phyloP scores from a whole-genome alignment of 2,329 filamentous ascomycete species.

The Fusarium begoniae region DNA sequence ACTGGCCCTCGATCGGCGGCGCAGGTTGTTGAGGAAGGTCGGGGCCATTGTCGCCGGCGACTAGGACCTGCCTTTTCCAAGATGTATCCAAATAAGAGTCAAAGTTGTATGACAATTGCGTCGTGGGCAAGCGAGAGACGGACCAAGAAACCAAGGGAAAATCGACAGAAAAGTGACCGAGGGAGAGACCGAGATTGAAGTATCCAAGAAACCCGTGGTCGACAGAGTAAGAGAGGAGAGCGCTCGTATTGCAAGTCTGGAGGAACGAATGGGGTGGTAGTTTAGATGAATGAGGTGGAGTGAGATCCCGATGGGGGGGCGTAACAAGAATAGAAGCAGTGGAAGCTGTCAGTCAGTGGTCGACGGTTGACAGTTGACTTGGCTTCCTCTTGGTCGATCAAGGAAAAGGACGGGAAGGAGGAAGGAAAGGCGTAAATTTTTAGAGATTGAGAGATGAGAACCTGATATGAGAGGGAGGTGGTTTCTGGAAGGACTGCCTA shows the following conservation, averaged over 20 bases:
- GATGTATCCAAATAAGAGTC: conserved; percentile 2
- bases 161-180: not conserved
- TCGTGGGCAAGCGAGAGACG: conserved; percentile 12
- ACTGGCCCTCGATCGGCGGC: conserved; percentile 79
- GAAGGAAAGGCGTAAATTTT: not conserved
- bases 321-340: conserved; percentile 18
- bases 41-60: conserved; percentile 59
- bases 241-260: conserved; percentile 33
- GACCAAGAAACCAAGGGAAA: not conserved
- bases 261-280: conserved; percentile 26
- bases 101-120: conserved; percentile 5
- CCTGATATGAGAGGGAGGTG: not conserved
- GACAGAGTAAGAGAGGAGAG: conserved; percentile 14
- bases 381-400: conserved; percentile 3
- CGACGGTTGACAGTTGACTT: not conserved
- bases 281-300: conserved; percentile 27
- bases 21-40: conserved; percentile 76
- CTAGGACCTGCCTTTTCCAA: conserved; percentile 26
- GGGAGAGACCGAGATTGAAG: conserved; percentile 21
- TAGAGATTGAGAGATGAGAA: not conserved
- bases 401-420: not conserved
- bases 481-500: not conserved
- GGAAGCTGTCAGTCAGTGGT: conserved; percentile 3
- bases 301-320: conserved; percentile 31
- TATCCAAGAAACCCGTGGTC: conserved; percentile 16